Conservation (phyloP, 2,329 filamentous ascomycete species). For the Pseudogymnoascus sp. region DNA sequence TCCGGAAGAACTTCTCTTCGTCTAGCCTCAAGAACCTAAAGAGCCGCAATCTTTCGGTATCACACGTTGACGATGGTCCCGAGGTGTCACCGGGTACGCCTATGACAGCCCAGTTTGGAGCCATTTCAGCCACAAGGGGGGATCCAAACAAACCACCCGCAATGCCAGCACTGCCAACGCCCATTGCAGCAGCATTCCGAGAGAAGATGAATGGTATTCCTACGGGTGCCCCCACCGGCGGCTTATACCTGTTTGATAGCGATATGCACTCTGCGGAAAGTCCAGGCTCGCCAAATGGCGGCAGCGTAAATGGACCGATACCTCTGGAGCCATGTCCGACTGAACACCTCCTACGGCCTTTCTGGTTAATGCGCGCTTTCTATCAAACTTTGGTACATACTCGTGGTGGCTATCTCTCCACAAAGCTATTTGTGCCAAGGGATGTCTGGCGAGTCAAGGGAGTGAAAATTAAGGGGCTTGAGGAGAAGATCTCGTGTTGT, state of each 20-base stretch:
- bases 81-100: conserved; percentile 69
- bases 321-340: conserved; percentile 87
- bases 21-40: conserved; percentile 64
- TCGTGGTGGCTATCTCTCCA: conserved; percentile 84
- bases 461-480: conserved; percentile 82
- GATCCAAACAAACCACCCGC: conserved; percentile 41
- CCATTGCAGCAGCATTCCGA: conserved; percentile 53
- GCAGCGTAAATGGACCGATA: conserved; percentile 58
- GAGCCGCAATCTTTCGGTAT: conserved; percentile 63
- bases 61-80: conserved; percentile 47
- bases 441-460: conserved; percentile 93
- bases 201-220: conserved; percentile 45
- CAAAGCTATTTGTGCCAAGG: conserved; percentile 81
- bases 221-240: conserved; percentile 46
- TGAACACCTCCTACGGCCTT: conserved; percentile 81
- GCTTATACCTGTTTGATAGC: conserved; percentile 75
- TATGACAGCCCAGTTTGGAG: conserved; percentile 57
- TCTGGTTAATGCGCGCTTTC: conserved; percentile 93
- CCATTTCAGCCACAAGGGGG: conserved; percentile 28
- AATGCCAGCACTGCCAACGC: conserved; percentile 59
- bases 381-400: conserved; percentile 90
- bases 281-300: conserved; percentile 57
- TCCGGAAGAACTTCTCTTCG: conserved; percentile 63
- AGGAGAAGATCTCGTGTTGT: conserved; percentile 90
- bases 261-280: conserved; percentile 62